Evolutionary conservation across 176 grass and related monocot species (phyloP).

Genomic region (Eleusine coracana): DNA sequence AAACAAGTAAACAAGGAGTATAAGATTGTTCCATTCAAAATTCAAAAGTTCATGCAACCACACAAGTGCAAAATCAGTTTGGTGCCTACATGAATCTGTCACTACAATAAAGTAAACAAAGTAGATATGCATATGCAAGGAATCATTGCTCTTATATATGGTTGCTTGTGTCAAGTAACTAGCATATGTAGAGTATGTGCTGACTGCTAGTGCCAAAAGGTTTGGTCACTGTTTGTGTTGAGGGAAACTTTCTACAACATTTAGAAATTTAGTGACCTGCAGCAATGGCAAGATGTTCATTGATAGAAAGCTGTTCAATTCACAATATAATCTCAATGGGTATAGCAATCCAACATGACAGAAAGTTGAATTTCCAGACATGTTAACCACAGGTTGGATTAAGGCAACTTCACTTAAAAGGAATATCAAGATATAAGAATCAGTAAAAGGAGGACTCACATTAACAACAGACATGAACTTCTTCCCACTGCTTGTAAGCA

Average conservation of each 20-base stretch:
- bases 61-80: conserved; percentile 15
- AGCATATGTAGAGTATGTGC: conserved; percentile 6
- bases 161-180: conserved; percentile 26
- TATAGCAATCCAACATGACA: conserved; percentile 23
- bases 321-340: neutral
- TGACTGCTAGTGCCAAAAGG: conserved; percentile 16
- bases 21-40: conserved; percentile 19
- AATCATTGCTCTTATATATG: conserved; percentile 8
- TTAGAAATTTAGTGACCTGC: neutral
- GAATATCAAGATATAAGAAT: conserved; percentile 35
- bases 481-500: conserved; percentile 81
- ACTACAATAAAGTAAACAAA: neutral
- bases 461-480: conserved; percentile 86
- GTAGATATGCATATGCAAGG: neutral
- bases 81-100: conserved; percentile 11
- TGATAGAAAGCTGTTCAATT: neutral
- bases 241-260: neutral
- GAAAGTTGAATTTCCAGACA: conserved; percentile 25
- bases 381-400: neutral
- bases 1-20: neutral
- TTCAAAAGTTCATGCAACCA: neutral
- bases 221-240: neutral
- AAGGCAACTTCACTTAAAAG: conserved; percentile 29
- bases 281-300: conserved; percentile 1
- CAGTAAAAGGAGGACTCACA: conserved; percentile 52